Base-by-base conservation (phyloP, 495 filamentous ascomycete species). In the Cryomyces minteri region DNA sequence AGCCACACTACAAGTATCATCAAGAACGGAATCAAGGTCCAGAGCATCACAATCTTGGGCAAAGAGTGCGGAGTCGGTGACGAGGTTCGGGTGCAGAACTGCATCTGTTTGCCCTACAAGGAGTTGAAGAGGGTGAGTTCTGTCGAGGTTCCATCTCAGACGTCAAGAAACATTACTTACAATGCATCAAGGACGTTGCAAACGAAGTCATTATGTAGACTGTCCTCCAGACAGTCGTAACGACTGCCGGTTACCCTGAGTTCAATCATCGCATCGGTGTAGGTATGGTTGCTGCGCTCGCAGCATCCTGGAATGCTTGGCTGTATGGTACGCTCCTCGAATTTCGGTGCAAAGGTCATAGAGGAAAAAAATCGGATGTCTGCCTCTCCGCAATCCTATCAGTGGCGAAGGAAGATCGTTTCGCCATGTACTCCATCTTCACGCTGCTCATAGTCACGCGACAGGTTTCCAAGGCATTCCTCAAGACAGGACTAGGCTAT, bases 11-110 rank as follows among this genome's bases (percentile, higher is more conserved):
- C 92, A 6, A 94, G 80, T 64, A 86, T 96, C 52, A 67, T 96
- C 56, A 95, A 93, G 75, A 90, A 94, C 51, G 90, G 90, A 32
- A 76, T 96, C 63, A 96, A 95, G 71, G 92, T 98, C 43, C 90
- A 98, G 69, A 94, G 85, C 64, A 94, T 98, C 59, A 95, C 88
- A 33, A 98, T 96, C 52, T 66, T 98, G 51, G 90, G 88, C 58
- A 94, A 95, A 69, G 90, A 98, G 62, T 96, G 92, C 57, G 79
- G 68, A 32, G 92, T 96, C 43, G 87, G 79, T 1, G 90, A 99
- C 54, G 90, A 99, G 59, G 82, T 99, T 31, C 77, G 87, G 44
- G 87, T 99, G 53, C 90, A 95, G 68, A 99, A 99, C 67, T 99
- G 90, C 61, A 80, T 99, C 47, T 95, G 90, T 64, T 63, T 99